phyloP scores from a whole-genome alignment of 345 rosid genomes.

The thale cress (Arabidopsis thaliana) region TAIR10.1 NC_003071.7:6775001-6775500 shows the following conservation, averaged over 20 bases:
- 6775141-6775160: slow-evolving; percentile 51
- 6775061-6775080: slow-evolving; percentile 51
- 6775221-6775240: slow-evolving; percentile 55
- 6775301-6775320: slow-evolving; percentile 55
- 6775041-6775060: slow-evolving; percentile 62
- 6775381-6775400: slow-evolving; percentile 59
- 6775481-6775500: slow-evolving; percentile 57
- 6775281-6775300: slow-evolving; percentile 58
- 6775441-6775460: slow-evolving; percentile 50
- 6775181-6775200: slow-evolving; percentile 48
- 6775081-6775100: slow-evolving; percentile 53
- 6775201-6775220: slow-evolving; percentile 54
- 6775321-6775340: slow-evolving; percentile 44
- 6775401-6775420: slow-evolving; percentile 71
- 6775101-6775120: slow-evolving; percentile 50
- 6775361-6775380: slow-evolving; percentile 62
- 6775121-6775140: slow-evolving; percentile 51
- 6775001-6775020: slow-evolving; percentile 47
- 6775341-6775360: slow-evolving; percentile 58
- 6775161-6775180: slow-evolving; percentile 54
- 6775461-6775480: slow-evolving; percentile 55
- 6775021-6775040: slow-evolving; percentile 58
- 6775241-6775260: slow-evolving; percentile 56
- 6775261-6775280: slow-evolving; percentile 59
- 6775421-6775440: slow-evolving; percentile 57